Evolutionary conservation across 148 eudicot genomes (phyloP), one percentile per base, ranked within the genome.

Genomic region (Pharnaceum exiguum): DNA sequence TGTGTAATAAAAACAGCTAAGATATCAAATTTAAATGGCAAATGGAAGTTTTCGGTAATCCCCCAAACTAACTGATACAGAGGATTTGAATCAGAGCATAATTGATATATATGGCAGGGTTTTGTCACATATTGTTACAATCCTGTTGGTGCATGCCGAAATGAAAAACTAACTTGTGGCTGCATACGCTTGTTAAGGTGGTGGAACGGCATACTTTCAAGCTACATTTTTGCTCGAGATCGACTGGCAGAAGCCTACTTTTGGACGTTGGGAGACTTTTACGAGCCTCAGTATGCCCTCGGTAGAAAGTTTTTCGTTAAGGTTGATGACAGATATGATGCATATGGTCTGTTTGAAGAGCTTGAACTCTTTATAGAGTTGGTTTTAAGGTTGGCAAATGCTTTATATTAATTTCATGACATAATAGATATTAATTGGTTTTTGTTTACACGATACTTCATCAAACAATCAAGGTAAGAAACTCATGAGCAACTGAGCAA

Each of bases 301-400:
- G 75, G 60, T 7, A 46, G 82, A 37, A 43, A 50, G 11, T 25
- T 74, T 2, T 24, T 58, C 2, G n/a, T 57, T n/a, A 68, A 63
- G 51, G 28, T 47, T 4, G 79, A 78, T 56, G 82, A 78, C 23
- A 62, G 39, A 27, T 78, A 70, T 67, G 82, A 78, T 71, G 51
- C 63, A 17, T 78, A 71, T 57, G 79, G 76, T 7, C 48, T 56
- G 2, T 44, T 62, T 48, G 71, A 73, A 6, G 84, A 79, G 43
- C 70, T 72, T 35, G 48, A 47, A 30, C 27, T 48, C 16, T 43
- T 74, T 16, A 73, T 77, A 0, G 38, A 68, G 3, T 71, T 68
- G 1, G 39, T 72, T 3, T 46, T 54, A 3, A 77, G 71, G 79
- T 63, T 30, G 23, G 18, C 38, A 4, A 7, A n/a, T 16, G 11